Percentiles rank a stretch among this genome's conserved stretches.
Evolutionary conservation across 1,284 basidiomycete genomes (phyloP).

Genomic region (Neonothopanus nambi): DNA sequence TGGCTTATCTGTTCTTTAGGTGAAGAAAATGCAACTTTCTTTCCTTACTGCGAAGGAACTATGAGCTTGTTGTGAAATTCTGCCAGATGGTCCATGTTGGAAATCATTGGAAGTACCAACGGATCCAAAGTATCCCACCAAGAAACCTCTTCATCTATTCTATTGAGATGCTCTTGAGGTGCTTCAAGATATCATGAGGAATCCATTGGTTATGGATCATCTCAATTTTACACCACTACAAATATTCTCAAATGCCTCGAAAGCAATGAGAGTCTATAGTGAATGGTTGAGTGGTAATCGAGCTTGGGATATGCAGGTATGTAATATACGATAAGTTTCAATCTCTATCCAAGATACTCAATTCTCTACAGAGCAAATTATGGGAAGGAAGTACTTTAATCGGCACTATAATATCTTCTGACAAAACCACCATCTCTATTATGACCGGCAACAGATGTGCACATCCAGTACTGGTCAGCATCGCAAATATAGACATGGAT

Average conservation of each 20-base stretch:
- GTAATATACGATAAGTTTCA: too few species aligned
- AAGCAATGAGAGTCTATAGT: conserved; percentile 23
- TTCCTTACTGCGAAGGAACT: conserved; percentile 31
- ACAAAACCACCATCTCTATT: conserved; percentile 34
- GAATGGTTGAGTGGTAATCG: conserved; percentile 29
- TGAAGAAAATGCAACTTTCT: conserved; percentile 20
- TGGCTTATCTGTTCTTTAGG: too few species aligned
- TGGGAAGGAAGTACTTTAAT: conserved; percentile 31
- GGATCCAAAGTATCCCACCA: conserved; percentile 18
- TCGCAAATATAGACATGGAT: conserved; percentile 34
- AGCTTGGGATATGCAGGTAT: conserved; percentile 34
- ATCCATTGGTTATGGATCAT: conserved; percentile 21
- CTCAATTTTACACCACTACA: conserved; percentile 23
- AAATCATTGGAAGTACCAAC: conserved; percentile 14
- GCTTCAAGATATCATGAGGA: conserved; percentile 22
- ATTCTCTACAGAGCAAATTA: conserved; percentile 26
- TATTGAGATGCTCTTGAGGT: conserved; percentile 29
- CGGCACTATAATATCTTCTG: conserved; percentile 29
- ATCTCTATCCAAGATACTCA: conserved; percentile 8
- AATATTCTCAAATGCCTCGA: conserved; percentile 21
- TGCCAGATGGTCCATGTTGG: conserved; percentile 28
- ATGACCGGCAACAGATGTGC: conserved; percentile 30
- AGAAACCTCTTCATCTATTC: conserved; percentile 22
- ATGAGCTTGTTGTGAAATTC: conserved; percentile 22
- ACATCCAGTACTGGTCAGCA: conserved; percentile 33